Conservation (phyloP, 1,284 basidiomycete genomes). For the Wolfiporia cocos region DNA sequence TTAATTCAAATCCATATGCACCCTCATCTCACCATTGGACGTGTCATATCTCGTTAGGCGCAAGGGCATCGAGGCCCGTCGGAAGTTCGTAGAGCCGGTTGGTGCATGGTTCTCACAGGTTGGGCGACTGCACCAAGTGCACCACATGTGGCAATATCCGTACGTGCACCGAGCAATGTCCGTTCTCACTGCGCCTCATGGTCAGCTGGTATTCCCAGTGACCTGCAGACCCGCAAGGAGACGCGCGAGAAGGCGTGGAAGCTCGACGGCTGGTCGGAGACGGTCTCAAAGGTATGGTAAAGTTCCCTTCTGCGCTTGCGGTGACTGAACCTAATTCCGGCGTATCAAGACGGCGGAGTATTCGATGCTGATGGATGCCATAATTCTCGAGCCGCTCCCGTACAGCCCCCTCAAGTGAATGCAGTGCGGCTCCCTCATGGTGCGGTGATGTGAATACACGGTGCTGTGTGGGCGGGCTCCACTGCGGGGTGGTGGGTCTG, state of each 20-base stretch:
- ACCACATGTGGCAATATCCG: conserved; percentile 95
- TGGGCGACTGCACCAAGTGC: conserved; percentile 84
- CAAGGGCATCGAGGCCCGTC: conserved; percentile 82
- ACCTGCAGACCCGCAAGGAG: conserved; percentile 77
- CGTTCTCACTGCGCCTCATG: conserved; percentile 7
- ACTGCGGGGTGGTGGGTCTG: not conserved
- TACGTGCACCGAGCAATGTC: conserved; percentile 33
- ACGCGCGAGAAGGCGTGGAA: conserved; percentile 87
- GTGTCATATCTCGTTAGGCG: conserved; percentile 43
- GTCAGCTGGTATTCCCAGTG: conserved; percentile 33
- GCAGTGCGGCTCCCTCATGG: not conserved
- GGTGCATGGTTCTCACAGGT: conserved; percentile 95
- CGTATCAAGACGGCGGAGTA: conserved; percentile 65
- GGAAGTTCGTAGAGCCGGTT: conserved; percentile 78
- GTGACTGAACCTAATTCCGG: conserved; percentile 9
- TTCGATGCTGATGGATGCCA: conserved; percentile 73
- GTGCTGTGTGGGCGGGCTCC: not conserved
- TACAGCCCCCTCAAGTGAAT: conserved; percentile 75
- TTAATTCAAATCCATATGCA: too few relatives aligned
- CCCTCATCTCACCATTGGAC: conserved; percentile 2
- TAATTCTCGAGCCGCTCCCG: conserved; percentile 65
- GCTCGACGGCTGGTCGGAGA: conserved; percentile 90
- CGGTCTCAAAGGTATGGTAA: conserved; percentile 75
- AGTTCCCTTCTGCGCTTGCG: not conserved
- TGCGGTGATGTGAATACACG: not conserved